Evolutionary conservation across 2,329 filamentous ascomycete species (phyloP).

Genomic region (Neopestalotiopsis clavispora): DNA sequence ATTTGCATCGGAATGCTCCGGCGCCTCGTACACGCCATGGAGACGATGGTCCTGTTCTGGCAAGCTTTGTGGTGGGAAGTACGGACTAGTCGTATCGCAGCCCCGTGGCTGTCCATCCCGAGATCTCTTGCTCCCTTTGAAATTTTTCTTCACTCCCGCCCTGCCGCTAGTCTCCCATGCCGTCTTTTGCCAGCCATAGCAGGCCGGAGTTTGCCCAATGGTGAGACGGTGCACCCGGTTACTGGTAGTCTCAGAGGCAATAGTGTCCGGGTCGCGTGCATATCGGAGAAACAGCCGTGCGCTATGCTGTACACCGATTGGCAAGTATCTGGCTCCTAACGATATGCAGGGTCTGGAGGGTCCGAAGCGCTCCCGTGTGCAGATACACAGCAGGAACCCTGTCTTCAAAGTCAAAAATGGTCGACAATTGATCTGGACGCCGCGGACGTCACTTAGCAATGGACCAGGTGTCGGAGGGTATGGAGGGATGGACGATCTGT

Average conservation of each 20-base stretch:
- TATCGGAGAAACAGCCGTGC: background rate
- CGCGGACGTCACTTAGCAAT: background rate
- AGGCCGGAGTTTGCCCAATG: background rate
- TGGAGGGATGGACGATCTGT: background rate
- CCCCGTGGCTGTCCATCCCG: background rate
- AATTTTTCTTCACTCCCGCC: background rate
- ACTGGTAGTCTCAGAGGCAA: background rate
- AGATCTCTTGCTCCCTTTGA: background rate
- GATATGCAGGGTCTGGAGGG: background rate
- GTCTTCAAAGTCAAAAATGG: background rate
- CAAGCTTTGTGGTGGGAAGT: background rate
- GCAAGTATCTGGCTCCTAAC: background rate
- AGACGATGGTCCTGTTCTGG: background rate
- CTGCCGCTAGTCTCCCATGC: background rate
- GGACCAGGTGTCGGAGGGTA: background rate
- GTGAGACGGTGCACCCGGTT: background rate
- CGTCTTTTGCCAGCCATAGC: background rate
- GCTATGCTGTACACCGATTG: slow-evolving; percentile 2
- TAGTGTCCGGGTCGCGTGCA: background rate
- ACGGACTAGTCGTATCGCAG: background rate
- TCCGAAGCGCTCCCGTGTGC: background rate
- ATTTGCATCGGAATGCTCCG: background rate
- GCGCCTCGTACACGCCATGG: background rate
- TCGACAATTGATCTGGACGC: background rate
- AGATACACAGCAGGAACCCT: background rate